phyloP scores from a whole-genome alignment of 148 eudicot species.

The Suaeda aralocaspica region DNA sequence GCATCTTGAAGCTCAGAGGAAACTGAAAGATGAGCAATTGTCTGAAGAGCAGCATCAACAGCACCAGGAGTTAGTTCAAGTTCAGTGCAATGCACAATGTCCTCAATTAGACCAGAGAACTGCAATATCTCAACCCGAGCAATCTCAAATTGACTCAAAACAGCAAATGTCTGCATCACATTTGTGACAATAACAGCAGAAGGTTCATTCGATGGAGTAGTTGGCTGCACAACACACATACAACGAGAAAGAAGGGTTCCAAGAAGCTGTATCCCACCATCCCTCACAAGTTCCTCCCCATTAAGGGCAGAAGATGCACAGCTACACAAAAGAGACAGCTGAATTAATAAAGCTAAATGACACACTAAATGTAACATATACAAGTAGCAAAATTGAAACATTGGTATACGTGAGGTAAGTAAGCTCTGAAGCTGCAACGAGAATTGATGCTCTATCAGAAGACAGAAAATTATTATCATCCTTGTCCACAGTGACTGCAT shows the following conservation, averaged over 20 bases:
- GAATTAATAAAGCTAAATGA: slow-evolving; percentile 11
- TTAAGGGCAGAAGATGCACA: slow-evolving; percentile 93
- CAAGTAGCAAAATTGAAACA: slow-evolving; percentile 7
- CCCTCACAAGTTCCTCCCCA: slow-evolving; percentile 99
- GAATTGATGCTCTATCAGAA: slow-evolving; percentile 88
- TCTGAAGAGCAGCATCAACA: slow-evolving; percentile 88
- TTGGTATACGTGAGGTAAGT: slow-evolving; percentile 81
- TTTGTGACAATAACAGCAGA: slow-evolving; percentile 84
- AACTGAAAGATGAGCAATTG: slow-evolving; percentile 79
- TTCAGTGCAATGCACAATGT: slow-evolving; percentile 94
- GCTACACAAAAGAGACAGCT: slow-evolving; percentile 32
- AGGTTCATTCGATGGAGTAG: slow-evolving; percentile 79
- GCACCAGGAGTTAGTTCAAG: slow-evolving; percentile 89
- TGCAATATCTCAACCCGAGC: slow-evolving; percentile 87
- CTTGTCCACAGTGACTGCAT: slow-evolving; percentile 88
- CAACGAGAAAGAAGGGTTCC: slow-evolving; percentile 90
- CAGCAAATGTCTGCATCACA: slow-evolving; percentile 79
- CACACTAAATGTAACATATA: slow-evolving; percentile 1
- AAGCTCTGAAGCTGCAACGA: slow-evolving; percentile 93
- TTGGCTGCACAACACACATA: slow-evolving; percentile 94
- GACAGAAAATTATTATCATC: slow-evolving; percentile 87
- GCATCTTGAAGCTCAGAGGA: slow-evolving; percentile 72
- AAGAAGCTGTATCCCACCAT: slow-evolving; percentile 91
- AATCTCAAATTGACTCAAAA: slow-evolving; percentile 82
- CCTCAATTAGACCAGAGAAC: slow-evolving; percentile 74